Base-by-base conservation (phyloP, 306 rosid genomes). In the Pyrus bretschneideri region DNA sequence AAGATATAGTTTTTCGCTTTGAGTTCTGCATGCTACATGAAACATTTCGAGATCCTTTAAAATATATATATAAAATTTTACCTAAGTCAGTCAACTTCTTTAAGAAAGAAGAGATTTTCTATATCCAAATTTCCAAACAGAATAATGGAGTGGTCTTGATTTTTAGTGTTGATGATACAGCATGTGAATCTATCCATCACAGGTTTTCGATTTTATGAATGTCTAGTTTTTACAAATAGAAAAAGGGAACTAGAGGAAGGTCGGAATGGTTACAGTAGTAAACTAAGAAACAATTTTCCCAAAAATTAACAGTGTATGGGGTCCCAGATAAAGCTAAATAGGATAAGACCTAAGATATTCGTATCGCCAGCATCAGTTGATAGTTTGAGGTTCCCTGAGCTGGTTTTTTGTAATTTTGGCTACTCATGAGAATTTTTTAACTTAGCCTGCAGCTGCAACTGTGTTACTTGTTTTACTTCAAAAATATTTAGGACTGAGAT, bases 331-430 rank as follows among this genome's bases (percentile, higher is more conserved):
- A 15, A 46, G 21, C 6, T 25, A 17, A 21, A 19, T 27, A 17
- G 30, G 27, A 30, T 54, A 29, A 58, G 29, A 17, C n/a, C 30
- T 42, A 5, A 44, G 60, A 61, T 22, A 49, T 13, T 61, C 3
- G 30, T 73, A 55, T 73, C 4, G n/a, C 35, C 42, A 18, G 54
- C 46, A 64, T 45, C 69, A 78, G 60, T 38, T 68, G 6, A 71
- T 76, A 61, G 57, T 70, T 73, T 64, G 25, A 71, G 75, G 2
- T 6, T 52, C 59, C 65, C 70, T 68, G 67, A 80, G 30, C 29
- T 23, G 31, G 35, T 27, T 35, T 29, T 78, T 79, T 67, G 19
- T 22, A 30, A 31, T n/a, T 19, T 44, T 77, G 59, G 71, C 60
- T 33, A 4, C 13, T 46, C 60, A 33, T 68, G 44, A 59, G 29